phyloP scores from a whole-genome alignment of 1,284 basidiomycete species.

The Vanrija sp. region DNA sequence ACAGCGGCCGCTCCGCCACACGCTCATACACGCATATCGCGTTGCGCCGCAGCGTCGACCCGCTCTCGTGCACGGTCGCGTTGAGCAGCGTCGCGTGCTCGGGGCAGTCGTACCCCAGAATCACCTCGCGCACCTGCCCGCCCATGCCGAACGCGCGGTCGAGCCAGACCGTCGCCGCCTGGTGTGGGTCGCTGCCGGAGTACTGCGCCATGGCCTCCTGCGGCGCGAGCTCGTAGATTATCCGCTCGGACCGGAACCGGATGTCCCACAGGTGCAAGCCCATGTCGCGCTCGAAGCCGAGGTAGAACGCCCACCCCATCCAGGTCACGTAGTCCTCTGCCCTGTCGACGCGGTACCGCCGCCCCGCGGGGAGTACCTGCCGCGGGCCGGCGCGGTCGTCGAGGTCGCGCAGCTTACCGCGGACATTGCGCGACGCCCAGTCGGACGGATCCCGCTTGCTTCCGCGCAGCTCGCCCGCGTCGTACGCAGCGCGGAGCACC shows the following conservation, averaged over 20 bases:
- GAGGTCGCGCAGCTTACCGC: conserved; percentile 52
- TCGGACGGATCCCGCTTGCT: conserved; percentile 39
- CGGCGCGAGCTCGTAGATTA: conserved; percentile 61
- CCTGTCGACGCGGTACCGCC: conserved; percentile 58
- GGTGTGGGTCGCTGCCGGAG: conserved; percentile 62
- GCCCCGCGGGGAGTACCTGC: conserved; percentile 58
- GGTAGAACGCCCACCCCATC: conserved; percentile 52
- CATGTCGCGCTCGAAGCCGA: conserved; percentile 64
- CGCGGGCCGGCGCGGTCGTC: conserved; percentile 63
- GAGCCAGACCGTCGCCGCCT: conserved; percentile 61
- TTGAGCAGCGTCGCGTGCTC: conserved; percentile 59
- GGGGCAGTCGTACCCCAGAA: conserved; percentile 65
- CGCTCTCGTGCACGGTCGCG: conserved; percentile 55
- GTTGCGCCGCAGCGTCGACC: conserved; percentile 52
- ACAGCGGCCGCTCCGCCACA: conserved; percentile 58
- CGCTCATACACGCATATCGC: conserved; percentile 65
- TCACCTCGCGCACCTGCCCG: conserved; percentile 57
- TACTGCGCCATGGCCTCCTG: conserved; percentile 60
- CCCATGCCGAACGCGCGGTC: conserved; percentile 65
- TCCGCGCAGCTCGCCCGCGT: conserved; percentile 56
- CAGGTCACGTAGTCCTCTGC: conserved; percentile 59
- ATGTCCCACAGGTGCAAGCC: conserved; percentile 64
- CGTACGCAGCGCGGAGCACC: conserved; percentile 57
- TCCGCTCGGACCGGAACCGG: conserved; percentile 57
- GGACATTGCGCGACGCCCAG: conserved; percentile 48